Evolutionary conservation across 2,329 filamentous ascomycete genomes (phyloP), one percentile per base, ranked within the genome.

Genomic region (Metarhizium sp.): DNA sequence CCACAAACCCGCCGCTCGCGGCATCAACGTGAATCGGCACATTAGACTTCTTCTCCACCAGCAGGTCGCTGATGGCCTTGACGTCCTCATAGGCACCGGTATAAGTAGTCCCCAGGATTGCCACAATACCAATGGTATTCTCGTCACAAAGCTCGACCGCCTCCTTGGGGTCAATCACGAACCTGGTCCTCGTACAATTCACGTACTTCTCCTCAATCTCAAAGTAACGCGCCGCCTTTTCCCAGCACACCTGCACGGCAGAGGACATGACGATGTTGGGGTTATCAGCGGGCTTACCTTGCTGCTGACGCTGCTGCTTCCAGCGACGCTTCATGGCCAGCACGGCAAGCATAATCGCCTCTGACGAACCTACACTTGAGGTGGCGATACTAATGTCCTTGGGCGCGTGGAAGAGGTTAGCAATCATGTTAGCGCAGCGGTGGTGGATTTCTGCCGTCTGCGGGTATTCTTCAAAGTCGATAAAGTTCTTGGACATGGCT

Each of bases 221-320:
- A 64, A 95, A 94, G 75, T 95, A 95, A 52, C 90, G 80, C 4
- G 87, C 84, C 0, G 87, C 86, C 77, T 96, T 96, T 72, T 96
- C 91, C 92, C 92, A 96, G 78, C 91, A 96, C 46, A 96, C 92
- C 74, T 97, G 92, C 2, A 96, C 92, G 38, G 92, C 92, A 29
- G 89, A 90, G 64, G 89, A 94, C 92, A 97, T 96, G 77, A 97
- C 76, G 59, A 97, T 86, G 73, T 97, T 97, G 55, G 92, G 92
- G 48, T 81, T 81, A 59, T 91, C 88, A 58, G 71, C 81, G 54
- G 90, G 81, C 75, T 95, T 94, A 58, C 91, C 92, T 63, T 83
- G 88, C 4, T 88, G 90, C 69, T 87, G 82, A 63, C 90, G 86
- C 74, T 85, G 86, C 71, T 94, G 91, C 76, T 89, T 86, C 92